Evolutionary conservation across 2,329 filamentous ascomycete species (phyloP).

Genomic region (Phyllosticta ampelicida): DNA sequence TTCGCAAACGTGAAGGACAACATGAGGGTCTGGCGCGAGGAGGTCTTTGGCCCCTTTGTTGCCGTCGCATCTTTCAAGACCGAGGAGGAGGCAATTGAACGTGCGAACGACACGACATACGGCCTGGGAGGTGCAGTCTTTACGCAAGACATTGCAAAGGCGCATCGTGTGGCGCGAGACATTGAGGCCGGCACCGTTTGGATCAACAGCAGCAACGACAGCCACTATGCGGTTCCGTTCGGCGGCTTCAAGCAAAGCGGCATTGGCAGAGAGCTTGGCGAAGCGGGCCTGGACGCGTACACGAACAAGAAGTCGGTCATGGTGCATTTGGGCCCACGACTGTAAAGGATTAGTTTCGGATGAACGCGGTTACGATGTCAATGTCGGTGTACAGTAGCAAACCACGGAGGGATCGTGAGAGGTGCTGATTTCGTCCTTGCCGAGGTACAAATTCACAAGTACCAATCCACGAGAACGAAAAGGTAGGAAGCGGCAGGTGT

Average conservation of each 20-base stretch:
- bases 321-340: slow-evolving; percentile 36
- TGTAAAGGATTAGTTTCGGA: slow-evolving; percentile 20
- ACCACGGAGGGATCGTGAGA: too few species aligned
- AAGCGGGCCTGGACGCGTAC: slow-evolving; percentile 51
- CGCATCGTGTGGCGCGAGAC: slow-evolving; percentile 34
- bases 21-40: slow-evolving; percentile 46
- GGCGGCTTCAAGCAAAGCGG: slow-evolving; percentile 53
- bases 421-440: too few species aligned
- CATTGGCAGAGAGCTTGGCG: slow-evolving; percentile 50
- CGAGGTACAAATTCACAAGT: too few species aligned
- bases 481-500: too few species aligned
- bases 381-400: neutral
- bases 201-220: slow-evolving; percentile 36
- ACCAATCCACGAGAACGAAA: too few species aligned
- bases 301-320: slow-evolving; percentile 47
- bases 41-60: slow-evolving; percentile 53
- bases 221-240: slow-evolving; percentile 39
- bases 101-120: slow-evolving; percentile 37
- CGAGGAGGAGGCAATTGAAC: slow-evolving; percentile 41
- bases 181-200: slow-evolving; percentile 43
- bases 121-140: slow-evolving; percentile 47
- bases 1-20: slow-evolving; percentile 47
- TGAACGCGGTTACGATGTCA: neutral
- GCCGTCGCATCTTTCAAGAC: slow-evolving; percentile 51
- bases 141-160: slow-evolving; percentile 36